Base-by-base conservation (phyloP, 768 basidiomycete genomes). In the Boletus rufocinnamomeus region DNA sequence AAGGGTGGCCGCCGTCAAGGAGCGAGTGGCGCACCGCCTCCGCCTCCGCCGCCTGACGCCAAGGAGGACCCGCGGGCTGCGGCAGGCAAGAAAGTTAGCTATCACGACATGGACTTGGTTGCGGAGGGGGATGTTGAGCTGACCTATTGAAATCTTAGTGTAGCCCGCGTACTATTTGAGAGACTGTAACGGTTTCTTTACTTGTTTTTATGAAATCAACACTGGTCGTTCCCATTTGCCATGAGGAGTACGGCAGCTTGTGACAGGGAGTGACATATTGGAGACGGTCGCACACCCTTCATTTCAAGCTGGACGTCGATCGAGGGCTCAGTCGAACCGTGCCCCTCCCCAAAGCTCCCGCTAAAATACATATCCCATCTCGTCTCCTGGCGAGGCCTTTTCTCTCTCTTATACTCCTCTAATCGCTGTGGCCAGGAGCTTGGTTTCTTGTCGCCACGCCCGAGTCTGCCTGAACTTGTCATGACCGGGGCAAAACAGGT, bases 51-150 rank as follows among this genome's bases (percentile, higher is more conserved):
- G 14, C 86, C 91, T 54, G 90, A 94, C 74, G 91, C 87, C 32
- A 93, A 91, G 75, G 91, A 94, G 73, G 95, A 98, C 72, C 95
- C 95, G 44, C 81, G 95, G 41, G 92, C 95, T 30, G 88, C 90
- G 34, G 90, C 87, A 35, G 92, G 92, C 46, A 89, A 87, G 75
- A 85, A 91, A 73, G 86, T 98, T 55, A 94, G 91, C 76, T 98
- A 98, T 70, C 88, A 93, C 71, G 95, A 98, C 75, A 91, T 97
- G 87, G 95, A 98, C 77, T 78, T 90, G 72, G 91, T 93, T 63
- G 91, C 93, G 30, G 91, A 91, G 80, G 88, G 83, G 40, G 87
- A 84, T 72, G 83, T 84, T 67, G 85, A 86, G 69, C 71, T 86
- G 66, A 73, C 74, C 32, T 76, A 76, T 56, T 76, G 60, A 75